phyloP scores from a whole-genome alignment of 1,139 yeast species.

The Pichia inconspicua region DNA sequence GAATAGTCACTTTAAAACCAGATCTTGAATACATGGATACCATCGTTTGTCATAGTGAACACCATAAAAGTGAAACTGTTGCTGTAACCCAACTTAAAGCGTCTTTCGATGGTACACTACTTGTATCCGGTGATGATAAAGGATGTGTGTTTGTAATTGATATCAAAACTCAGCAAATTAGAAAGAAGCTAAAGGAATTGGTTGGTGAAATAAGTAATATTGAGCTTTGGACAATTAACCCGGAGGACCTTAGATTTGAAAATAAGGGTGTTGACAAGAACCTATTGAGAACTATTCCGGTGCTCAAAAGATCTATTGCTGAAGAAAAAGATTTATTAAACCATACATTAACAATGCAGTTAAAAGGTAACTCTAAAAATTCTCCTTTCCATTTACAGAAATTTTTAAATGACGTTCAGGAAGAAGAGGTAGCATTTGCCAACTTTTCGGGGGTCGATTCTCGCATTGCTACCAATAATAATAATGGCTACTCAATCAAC shows the following conservation, averaged over 20 bases:
- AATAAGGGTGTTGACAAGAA: constrained; percentile 35
- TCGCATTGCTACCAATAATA: constrained; percentile 11
- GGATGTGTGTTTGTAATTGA: constrained; percentile 71
- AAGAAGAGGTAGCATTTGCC: constrained; percentile 46
- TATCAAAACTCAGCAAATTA: constrained; percentile 67
- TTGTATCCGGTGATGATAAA: constrained; percentile 64
- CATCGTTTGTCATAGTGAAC: constrained; percentile 45
- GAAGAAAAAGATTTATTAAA: constrained; percentile 35
- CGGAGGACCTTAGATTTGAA: constrained; percentile 15
- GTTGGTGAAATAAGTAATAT: constrained; percentile 22
- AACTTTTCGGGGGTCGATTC: constrained; percentile 35
- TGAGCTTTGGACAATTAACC: constrained; percentile 16
- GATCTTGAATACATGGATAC: constrained; percentile 47
- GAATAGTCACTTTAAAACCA: constrained; percentile 42
- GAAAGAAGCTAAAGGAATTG: constrained; percentile 55
- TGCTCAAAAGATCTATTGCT: constrained; percentile 50
- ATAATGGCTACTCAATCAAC: constrained; percentile 3
- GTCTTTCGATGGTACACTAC: constrained; percentile 67
- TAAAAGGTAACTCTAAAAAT: constrained; percentile 2
- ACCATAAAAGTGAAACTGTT: constrained; percentile 9
- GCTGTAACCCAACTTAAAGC: constrained; percentile 47
- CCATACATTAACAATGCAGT: constrained; percentile 37
- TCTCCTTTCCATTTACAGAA: constrained; percentile 25
- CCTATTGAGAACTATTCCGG: constrained; percentile 37
- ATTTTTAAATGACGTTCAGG: constrained; percentile 42